Evolutionary conservation across 2,329 filamentous ascomycete species (phyloP), one percentile per base, ranked within the genome.

Genomic region (Leptodontidium sp.): DNA sequence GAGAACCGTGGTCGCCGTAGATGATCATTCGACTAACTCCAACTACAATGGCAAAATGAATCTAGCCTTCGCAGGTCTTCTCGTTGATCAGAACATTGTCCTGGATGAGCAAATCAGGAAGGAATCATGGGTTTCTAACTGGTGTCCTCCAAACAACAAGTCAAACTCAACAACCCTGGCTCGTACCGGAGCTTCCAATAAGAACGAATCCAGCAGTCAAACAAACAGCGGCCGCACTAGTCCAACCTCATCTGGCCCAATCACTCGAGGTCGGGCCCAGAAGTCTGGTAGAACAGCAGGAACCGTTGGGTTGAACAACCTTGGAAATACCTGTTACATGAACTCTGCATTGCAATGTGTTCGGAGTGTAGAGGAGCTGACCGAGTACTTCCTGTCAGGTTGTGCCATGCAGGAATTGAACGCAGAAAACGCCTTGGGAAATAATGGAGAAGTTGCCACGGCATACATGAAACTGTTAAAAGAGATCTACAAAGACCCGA

Each of bases 321-420:
- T 99, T 15, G 96, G 96, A 61, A 99, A 99, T 77, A 98, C 96
- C 0, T 99, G 96, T 81, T 99, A 99, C 82, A 98, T 98, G 94
- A 98, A 98, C 80, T 97, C 95, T 26, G 96, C 96, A 11, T 84
- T 98, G 65, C 96, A 99, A 79, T 99, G 96, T 79, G 88, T 99
- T 63, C 90, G 95, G 62, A 97, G 93, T 75, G 94, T 98, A 0
- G 93, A 97, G 77, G 96, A 99, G 80, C 83, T 99, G 72, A 95
- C 93, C 5, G 90, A 94, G 76, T 99, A 97, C 80, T 98, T 99
- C 80, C 81, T 98, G 61, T 85, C 87, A 62, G 86, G 90, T 68
- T 87, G 90, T 70, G 94, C 93, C 81, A 88, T 91, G 75, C 83
- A 85, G 63, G 95, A 99, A 76, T 86, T 98, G 73, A 99, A 99